phyloP scores from a whole-genome alignment of 2,329 filamentous ascomycete genomes.

The Fusarium sacchari region DNA sequence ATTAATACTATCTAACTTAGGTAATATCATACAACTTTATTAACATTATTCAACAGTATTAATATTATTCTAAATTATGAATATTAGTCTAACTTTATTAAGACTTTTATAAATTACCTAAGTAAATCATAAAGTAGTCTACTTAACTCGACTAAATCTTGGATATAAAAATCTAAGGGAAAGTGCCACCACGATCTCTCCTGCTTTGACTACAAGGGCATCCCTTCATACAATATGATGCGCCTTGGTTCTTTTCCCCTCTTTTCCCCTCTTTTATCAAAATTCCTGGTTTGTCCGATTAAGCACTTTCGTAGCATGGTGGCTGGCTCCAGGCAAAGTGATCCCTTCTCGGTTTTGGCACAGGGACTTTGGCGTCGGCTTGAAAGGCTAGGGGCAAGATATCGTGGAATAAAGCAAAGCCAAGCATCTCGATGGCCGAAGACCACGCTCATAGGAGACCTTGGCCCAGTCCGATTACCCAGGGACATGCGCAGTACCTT shows the following conservation, averaged over 20 bases:
- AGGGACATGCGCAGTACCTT: background rate
- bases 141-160: background rate
- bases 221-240: fast-evolving
- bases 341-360: fast-evolving
- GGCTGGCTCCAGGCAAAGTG: background rate
- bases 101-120: too few species aligned
- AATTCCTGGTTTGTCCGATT: background rate
- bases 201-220: background rate
- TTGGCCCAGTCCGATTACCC: background rate
- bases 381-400: background rate
- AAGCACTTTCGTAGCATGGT: background rate
- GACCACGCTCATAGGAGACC: fast-evolving
- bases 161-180: background rate
- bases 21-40: too few species aligned
- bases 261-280: too few species aligned
- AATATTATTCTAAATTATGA: too few species aligned
- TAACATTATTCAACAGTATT: too few species aligned
- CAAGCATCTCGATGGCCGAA: background rate
- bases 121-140: too few species aligned
- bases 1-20: too few species aligned
- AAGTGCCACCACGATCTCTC: background rate
- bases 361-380: background rate
- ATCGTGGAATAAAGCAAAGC: background rate
- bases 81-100: fast-evolving
- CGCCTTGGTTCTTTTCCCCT: fast-evolving